Evolutionary conservation across 108 stramenopile genomes (phyloP).

Genomic region (Fistulifera pelliculosa): DNA sequence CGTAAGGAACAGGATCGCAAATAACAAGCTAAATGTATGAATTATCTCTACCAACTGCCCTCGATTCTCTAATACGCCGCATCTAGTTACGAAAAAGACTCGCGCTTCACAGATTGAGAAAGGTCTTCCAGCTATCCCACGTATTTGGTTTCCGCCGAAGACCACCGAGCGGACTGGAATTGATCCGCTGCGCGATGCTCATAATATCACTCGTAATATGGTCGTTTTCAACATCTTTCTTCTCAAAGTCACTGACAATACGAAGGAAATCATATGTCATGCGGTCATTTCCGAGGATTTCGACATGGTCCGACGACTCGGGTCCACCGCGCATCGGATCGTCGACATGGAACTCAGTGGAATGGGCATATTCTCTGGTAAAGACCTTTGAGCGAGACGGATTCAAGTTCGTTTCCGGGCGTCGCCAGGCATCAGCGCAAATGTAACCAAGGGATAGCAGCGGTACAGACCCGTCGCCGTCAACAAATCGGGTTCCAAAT

Average conservation of each 20-base stretch:
- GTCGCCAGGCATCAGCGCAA: conserved; percentile 63
- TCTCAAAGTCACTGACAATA: conserved; percentile 62
- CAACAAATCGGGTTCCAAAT: conserved; percentile 50
- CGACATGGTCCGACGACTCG: conserved; percentile 71
- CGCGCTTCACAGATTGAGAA: too few relatives aligned
- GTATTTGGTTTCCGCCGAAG: not conserved
- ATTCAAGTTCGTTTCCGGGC: conserved; percentile 42
- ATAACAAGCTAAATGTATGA: too few relatives aligned
- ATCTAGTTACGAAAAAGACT: too few relatives aligned
- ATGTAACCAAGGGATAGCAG: conserved; percentile 76
- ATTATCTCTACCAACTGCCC: too few relatives aligned
- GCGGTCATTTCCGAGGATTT: conserved; percentile 78
- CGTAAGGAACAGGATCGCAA: too few relatives aligned
- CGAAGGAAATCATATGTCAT: conserved; percentile 65
- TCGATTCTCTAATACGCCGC: too few relatives aligned
- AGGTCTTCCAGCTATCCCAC: too few relatives aligned
- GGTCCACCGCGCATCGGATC: conserved; percentile 78
- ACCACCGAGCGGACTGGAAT: not conserved
- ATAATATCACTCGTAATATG: conserved; percentile 20
- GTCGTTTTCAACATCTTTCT: conserved; percentile 24
- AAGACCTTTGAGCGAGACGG: conserved; percentile 49
- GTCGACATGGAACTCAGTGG: conserved; percentile 32
- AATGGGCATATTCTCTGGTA: conserved; percentile 65
- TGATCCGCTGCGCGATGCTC: conserved; percentile 16
- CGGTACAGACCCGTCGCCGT: conserved; percentile 85